A percentile compares a stretch with the other conserved stretches of the same genome.
phyloP scores from a whole-genome alignment of 306 rosid genomes.

The Pterocarpus santalinus region DNA sequence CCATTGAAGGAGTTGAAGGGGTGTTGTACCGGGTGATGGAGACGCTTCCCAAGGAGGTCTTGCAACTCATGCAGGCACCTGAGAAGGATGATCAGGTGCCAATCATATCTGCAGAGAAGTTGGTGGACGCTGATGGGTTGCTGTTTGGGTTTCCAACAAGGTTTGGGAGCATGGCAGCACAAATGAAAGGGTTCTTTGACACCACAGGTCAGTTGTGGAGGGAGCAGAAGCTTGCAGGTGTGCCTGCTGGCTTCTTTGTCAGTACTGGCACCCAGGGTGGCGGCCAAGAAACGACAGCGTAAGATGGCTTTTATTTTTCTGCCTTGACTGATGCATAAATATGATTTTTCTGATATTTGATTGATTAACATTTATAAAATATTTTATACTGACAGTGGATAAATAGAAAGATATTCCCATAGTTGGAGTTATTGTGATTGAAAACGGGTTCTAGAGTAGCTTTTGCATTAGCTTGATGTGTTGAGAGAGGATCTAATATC shows the following conservation, averaged over 20 bases:
- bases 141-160: slow-evolving; percentile 85
- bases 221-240: slow-evolving; percentile 77
- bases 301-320: slow-evolving; percentile 46
- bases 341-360: not conserved
- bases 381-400: no score
- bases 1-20: slow-evolving; percentile 80
- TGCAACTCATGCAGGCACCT: slow-evolving; percentile 77
- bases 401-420: not conserved
- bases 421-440: not conserved
- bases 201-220: slow-evolving; percentile 67
- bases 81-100: slow-evolving; percentile 58
- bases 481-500: not conserved
- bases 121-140: slow-evolving; percentile 81
- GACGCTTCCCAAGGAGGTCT: slow-evolving; percentile 62
- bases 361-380: no score
- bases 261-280: slow-evolving; percentile 91
- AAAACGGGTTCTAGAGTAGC: not conserved
- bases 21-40: slow-evolving; percentile 69
- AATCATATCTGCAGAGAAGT: slow-evolving; percentile 60
- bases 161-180: slow-evolving; percentile 78
- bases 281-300: slow-evolving; percentile 90
- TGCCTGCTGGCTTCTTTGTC: slow-evolving; percentile 82
- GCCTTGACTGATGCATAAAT: slow-evolving; percentile 1
- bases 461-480: not conserved
- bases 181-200: slow-evolving; percentile 82